Evolutionary conservation across 1,139 yeast genomes (phyloP), one percentile per base, ranked within the genome.

Genomic region (Geotrichum restrictum): DNA sequence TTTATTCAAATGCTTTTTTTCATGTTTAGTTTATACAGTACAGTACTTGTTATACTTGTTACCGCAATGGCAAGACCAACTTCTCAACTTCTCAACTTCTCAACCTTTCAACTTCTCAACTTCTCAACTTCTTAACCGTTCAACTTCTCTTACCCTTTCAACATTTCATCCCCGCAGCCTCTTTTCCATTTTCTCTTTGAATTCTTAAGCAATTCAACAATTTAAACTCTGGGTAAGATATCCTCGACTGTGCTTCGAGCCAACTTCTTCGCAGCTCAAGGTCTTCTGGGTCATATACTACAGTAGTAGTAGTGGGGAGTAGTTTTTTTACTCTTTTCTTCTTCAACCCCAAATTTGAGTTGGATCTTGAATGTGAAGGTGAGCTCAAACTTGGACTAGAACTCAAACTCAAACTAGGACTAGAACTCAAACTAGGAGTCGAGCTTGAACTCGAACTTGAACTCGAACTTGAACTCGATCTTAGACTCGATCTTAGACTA

Each of bases 151-250:
- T n/a, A n/a, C n/a, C n/a, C n/a, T n/a, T n/a, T n/a, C n/a, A n/a
- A n/a, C n/a, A n/a, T n/a, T n/a, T n/a, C n/a, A n/a, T n/a, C n/a
- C n/a, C n/a, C n/a, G n/a, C n/a, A n/a, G n/a, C n/a, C n/a, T n/a
- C n/a, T n/a, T n/a, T n/a, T n/a, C n/a, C n/a, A n/a, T 4, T n/a
- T 8, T 5, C 18, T 7, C 37, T 34, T 34, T n/a, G n/a, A n/a
- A n/a, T n/a, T 34, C n/a, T 34, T 13, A 10, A n/a, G 37, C 37
- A 5, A 13, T 34, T n/a, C 31, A 39, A 22, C 8, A 39, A 29
- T 21, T 39, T 22, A n/a, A 19, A 39, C 42, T 39, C 42, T 11
- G 31, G 42, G 13, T 39, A 39, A 11, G 42, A 39, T n/a, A 39
- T 39, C 14, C 42, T 39, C 10, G 8, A 21, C 29, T 22, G 21